Conservation (phyloP, 495 filamentous ascomycete genomes). For the Cairneyella variabilis region DNA sequence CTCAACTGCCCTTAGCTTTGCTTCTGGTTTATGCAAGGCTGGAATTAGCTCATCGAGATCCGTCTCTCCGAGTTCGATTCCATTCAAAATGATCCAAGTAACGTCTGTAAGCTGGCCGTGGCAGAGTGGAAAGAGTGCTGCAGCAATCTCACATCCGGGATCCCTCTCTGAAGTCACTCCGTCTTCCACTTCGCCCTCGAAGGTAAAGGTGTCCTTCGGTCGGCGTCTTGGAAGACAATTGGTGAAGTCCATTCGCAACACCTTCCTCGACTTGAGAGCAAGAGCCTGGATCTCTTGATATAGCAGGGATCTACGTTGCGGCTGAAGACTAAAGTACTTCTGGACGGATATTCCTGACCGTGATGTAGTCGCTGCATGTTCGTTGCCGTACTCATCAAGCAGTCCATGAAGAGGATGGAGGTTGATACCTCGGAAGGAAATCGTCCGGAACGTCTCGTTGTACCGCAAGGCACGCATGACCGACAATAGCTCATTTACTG, state of each 20-base stretch:
- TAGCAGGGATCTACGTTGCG: slow-evolving; percentile 57
- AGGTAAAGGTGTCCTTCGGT: slow-evolving; percentile 31
- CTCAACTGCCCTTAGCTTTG: slow-evolving; percentile 76
- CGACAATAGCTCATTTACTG: slow-evolving; percentile 71
- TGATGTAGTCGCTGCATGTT: slow-evolving; percentile 58
- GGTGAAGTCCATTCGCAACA: slow-evolving; percentile 63
- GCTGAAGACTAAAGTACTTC: slow-evolving; percentile 43
- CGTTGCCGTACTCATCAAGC: slow-evolving; percentile 56
- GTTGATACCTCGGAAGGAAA: slow-evolving; percentile 76
- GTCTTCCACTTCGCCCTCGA: slow-evolving; percentile 42
- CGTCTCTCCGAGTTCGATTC: slow-evolving; percentile 76
- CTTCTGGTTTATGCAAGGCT: slow-evolving; percentile 27
- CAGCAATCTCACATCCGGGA: slow-evolving; percentile 72
- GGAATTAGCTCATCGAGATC: slow-evolving; percentile 56
- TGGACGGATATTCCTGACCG: slow-evolving; percentile 46
- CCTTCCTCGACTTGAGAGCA: slow-evolving; percentile 59
- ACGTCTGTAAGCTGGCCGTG: slow-evolving; percentile 68
- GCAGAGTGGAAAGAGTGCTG: slow-evolving; percentile 75
- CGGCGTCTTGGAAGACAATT: slow-evolving; percentile 49
- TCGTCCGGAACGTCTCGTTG: slow-evolving; percentile 82
- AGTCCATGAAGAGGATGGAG: slow-evolving; percentile 64
- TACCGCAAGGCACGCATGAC: slow-evolving; percentile 85
- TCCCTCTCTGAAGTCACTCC: too few species aligned
- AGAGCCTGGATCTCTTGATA: slow-evolving; percentile 72
- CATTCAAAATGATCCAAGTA: slow-evolving; percentile 76